Conservation (phyloP, 1,139 yeast genomes). For the Suhomyces coccinellae region DNA sequence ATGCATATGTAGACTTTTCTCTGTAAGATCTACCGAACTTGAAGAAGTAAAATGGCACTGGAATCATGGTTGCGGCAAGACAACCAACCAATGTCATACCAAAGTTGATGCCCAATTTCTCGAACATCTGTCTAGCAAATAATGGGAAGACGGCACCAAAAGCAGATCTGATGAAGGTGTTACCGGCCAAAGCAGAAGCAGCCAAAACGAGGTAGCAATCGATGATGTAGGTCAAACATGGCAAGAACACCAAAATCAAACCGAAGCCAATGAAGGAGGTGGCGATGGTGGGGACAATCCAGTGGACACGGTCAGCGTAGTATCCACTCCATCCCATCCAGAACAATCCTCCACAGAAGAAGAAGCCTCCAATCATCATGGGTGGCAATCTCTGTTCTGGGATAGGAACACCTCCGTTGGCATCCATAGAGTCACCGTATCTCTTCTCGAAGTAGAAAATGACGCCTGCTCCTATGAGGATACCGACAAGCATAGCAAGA, state of each 20-base stretch:
- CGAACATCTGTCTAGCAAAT: slow-evolving; percentile 66
- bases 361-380: slow-evolving; percentile 66
- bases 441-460: slow-evolving; percentile 31
- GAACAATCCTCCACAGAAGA: slow-evolving; percentile 74
- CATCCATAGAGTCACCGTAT: slow-evolving; percentile 34
- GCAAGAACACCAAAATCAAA: slow-evolving; percentile 69
- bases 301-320: slow-evolving; percentile 64
- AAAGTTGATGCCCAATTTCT: slow-evolving; percentile 74
- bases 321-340: slow-evolving; percentile 89
- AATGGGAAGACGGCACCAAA: slow-evolving; percentile 56
- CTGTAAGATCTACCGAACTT: slow-evolving; percentile 65
- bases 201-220: slow-evolving; percentile 79
- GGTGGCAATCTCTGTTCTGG: slow-evolving; percentile 83
- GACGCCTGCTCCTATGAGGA: slow-evolving; percentile 53
- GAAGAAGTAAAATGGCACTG: slow-evolving; percentile 75
- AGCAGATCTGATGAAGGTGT: slow-evolving; percentile 69
- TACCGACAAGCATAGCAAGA: slow-evolving; percentile 61
- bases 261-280: slow-evolving; percentile 76
- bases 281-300: slow-evolving; percentile 83
- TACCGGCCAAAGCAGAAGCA: slow-evolving; percentile 89
- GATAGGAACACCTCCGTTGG: slow-evolving; percentile 57
- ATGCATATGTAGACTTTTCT: slow-evolving; percentile 64
- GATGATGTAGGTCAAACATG: slow-evolving; percentile 76
- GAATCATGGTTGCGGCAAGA: slow-evolving; percentile 59
- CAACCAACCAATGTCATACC: slow-evolving; percentile 79